These are phyloP conservation scores for Hansenula lynferdii DNA, from an alignment of 1,139 yeast genomes.

Conservation along the genomic window DNA sequence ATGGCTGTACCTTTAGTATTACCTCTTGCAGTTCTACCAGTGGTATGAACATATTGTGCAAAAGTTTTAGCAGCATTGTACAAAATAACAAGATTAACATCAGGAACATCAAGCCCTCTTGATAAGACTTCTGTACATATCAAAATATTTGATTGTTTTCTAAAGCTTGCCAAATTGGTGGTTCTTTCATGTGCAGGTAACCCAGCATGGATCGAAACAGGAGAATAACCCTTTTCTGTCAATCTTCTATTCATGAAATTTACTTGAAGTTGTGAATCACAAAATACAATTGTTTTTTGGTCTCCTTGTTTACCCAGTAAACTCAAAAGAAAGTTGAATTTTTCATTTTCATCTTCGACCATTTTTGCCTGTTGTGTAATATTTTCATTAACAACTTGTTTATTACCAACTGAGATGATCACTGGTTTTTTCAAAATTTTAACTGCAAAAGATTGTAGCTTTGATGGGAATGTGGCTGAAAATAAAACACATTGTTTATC, in stretches of 20 bases:
- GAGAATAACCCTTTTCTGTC: slow-evolving; percentile 48
- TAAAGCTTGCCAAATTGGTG: slow-evolving; percentile 68
- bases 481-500: slow-evolving; percentile 91
- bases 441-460: slow-evolving; percentile 71
- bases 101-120: slow-evolving; percentile 88
- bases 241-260: slow-evolving; percentile 65
- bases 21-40: slow-evolving; percentile 96
- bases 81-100: slow-evolving; percentile 72
- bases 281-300: slow-evolving; percentile 71
- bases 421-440: slow-evolving; percentile 59
- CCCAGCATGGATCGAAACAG: slow-evolving; percentile 86
- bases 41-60: slow-evolving; percentile 96
- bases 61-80: slow-evolving; percentile 89
- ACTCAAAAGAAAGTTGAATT: slow-evolving; percentile 50
- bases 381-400: slow-evolving; percentile 79
- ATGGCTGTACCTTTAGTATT: slow-evolving; percentile 64
- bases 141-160: slow-evolving; percentile 57
- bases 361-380: slow-evolving; percentile 70
- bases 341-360: slow-evolving; percentile 43
- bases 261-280: slow-evolving; percentile 80
- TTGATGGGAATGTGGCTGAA: slow-evolving; percentile 89
- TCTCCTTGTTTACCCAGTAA: slow-evolving; percentile 42
- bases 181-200: slow-evolving; percentile 85
- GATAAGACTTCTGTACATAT: slow-evolving; percentile 95
- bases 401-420: slow-evolving; percentile 77